These are phyloP conservation scores for Fusarium udum DNA, from an alignment of 2,329 filamentous ascomycete genomes.

Conservation along the genomic window DNA sequence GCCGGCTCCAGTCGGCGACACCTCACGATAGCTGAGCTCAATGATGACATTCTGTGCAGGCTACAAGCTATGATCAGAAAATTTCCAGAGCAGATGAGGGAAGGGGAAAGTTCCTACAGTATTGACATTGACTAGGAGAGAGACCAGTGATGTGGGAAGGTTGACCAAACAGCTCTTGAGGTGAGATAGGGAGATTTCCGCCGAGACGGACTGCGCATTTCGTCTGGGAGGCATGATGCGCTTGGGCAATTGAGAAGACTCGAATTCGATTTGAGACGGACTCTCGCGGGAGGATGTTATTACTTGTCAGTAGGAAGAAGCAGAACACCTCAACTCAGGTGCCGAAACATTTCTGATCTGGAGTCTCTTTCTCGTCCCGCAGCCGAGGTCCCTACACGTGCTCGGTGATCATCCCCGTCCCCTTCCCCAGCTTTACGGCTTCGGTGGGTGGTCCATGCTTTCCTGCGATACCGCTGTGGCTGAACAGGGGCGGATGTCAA, in stretches of 20 bases:
- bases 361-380: constrained; percentile 33
- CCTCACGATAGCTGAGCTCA: constrained; percentile 78
- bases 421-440: constrained; percentile 24
- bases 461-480: background rate
- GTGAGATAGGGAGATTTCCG: constrained; percentile 85
- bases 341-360: constrained; percentile 35
- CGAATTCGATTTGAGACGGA: background rate
- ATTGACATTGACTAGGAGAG: constrained; percentile 87
- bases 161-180: constrained; percentile 97
- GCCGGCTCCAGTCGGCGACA: constrained; percentile 58
- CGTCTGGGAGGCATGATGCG: constrained; percentile 59
- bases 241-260: background rate
- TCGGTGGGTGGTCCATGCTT: constrained; percentile 1
- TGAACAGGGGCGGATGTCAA: constrained; percentile 39
- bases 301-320: constrained; percentile 20
- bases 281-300: constrained; percentile 7
- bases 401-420: constrained; percentile 43
- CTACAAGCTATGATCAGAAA: constrained; percentile 54
- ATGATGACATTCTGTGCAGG: constrained; percentile 95
- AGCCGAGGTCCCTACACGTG: constrained; percentile 52
- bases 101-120: constrained; percentile 67
- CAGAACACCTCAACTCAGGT: background rate
- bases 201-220: constrained; percentile 72
- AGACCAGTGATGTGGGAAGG: constrained; percentile 84
- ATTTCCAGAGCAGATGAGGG: background rate